A percentile compares a stretch with the other conserved stretches of the same genome.
phyloP scores from a whole-genome alignment of 2,329 filamentous ascomycete genomes.

The Alternaria arbusti region DNA sequence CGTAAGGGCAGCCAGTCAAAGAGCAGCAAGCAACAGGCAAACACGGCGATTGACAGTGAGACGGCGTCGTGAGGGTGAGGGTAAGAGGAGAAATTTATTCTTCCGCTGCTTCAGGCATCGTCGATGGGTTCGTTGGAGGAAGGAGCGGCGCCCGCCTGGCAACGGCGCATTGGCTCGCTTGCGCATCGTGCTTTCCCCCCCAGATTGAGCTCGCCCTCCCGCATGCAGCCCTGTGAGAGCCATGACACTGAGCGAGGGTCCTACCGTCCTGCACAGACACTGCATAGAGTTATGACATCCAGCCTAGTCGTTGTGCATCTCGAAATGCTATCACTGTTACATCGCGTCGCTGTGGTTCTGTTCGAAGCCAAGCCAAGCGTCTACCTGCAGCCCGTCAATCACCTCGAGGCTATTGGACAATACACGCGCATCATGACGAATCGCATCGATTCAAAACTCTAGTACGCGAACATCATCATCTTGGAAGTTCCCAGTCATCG shows the following conservation, averaged over 20 bases:
- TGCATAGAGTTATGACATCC: not conserved
- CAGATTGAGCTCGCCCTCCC: conserved; percentile 23
- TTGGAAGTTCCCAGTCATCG: not conserved
- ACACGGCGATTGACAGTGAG: conserved; percentile 1
- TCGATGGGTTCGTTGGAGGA: conserved; percentile 4
- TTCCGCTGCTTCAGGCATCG: conserved; percentile 14
- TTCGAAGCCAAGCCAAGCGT: conserved; percentile 3
- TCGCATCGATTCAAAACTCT: not conserved
- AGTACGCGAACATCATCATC: not conserved
- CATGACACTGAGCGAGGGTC: not conserved
- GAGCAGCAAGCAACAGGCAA: conserved; percentile 18
- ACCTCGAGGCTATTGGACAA: conserved; percentile 10
- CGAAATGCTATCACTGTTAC: not conserved
- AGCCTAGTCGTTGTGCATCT: not conserved
- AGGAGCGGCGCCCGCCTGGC: conserved; percentile 18
- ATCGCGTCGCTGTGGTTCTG: not conserved
- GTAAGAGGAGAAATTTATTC: not conserved
- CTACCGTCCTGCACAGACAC: conserved; percentile 7
- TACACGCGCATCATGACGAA: conserved; percentile 10
- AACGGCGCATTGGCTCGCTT: conserved; percentile 35
- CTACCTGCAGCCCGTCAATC: conserved; percentile 1
- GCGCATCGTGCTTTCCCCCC: conserved; percentile 28
- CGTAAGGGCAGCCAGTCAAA: conserved; percentile 12
- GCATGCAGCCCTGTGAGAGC: conserved; percentile 23
- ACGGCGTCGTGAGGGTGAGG: not conserved